phyloP scores from a whole-genome alignment of 1,284 basidiomycete genomes.

The Sphaerobolus stellatus region DNA sequence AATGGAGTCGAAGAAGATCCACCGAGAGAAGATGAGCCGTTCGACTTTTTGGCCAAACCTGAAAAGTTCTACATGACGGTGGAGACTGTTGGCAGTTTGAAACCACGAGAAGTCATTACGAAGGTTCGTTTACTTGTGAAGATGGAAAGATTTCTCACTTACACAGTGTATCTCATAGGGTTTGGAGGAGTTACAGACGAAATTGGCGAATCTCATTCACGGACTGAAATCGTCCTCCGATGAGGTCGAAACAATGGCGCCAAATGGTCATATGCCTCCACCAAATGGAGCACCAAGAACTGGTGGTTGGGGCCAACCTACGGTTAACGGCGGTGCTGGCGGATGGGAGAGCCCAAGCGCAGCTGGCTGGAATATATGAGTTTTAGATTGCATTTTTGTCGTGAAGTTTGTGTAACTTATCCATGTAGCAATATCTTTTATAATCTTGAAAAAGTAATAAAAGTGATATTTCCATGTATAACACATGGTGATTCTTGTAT shows the following conservation, averaged over 20 bases:
- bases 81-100: slow-evolving; percentile 87
- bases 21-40: slow-evolving; percentile 74
- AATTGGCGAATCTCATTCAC: slow-evolving; percentile 78
- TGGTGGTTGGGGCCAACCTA: slow-evolving; percentile 1
- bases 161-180: slow-evolving; percentile 47
- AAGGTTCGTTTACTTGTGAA: slow-evolving; percentile 48
- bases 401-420: too few relatives aligned
- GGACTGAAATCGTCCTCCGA: slow-evolving; percentile 66
- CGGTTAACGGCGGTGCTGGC: not conserved
- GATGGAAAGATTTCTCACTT: not conserved
- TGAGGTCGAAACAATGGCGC: slow-evolving; percentile 45
- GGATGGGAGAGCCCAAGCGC: slow-evolving; percentile 10
- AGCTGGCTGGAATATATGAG: slow-evolving; percentile 10
- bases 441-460: not conserved
- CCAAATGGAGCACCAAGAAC: not conserved
- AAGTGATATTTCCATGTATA: not conserved
- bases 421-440: too few relatives aligned
- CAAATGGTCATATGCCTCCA: slow-evolving; percentile 13
- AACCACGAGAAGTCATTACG: slow-evolving; percentile 86
- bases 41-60: slow-evolving; percentile 86
- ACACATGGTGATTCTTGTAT: not conserved
- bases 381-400: not conserved
- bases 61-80: slow-evolving; percentile 89
- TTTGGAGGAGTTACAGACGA: slow-evolving; percentile 76
- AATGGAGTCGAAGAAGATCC: slow-evolving; percentile 84